These are phyloP conservation scores for Pseudonectria buxi DNA, from an alignment of 2,329 filamentous ascomycete genomes.

Conservation along the genomic window DNA sequence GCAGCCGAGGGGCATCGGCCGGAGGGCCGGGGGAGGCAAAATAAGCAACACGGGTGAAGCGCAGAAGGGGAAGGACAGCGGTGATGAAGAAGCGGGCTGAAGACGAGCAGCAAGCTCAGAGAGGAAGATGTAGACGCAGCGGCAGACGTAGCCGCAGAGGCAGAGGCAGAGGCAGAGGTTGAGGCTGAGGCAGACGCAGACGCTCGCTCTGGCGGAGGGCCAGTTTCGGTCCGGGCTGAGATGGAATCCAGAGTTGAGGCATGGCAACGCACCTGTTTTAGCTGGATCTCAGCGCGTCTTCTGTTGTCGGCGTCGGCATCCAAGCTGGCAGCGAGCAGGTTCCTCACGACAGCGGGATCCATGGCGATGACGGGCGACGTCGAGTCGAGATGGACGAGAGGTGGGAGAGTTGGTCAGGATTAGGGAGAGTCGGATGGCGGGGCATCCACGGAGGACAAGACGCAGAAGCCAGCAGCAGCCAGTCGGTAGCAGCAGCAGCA, in stretches of 20 bases:
- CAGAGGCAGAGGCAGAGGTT: too few relatives aligned
- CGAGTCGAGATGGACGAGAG: conserved; percentile 18
- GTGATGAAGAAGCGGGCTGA: conserved; percentile 2
- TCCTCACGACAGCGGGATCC: conserved; percentile 69
- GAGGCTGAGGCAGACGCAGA: too few relatives aligned
- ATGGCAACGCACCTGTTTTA: conserved; percentile 67
- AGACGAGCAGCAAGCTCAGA: conserved; percentile 4
- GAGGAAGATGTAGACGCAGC: too few relatives aligned
- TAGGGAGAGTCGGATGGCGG: conserved; percentile 23
- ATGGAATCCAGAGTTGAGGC: too few relatives aligned
- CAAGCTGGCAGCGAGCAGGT: conserved; percentile 70
- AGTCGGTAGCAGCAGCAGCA: background rate
- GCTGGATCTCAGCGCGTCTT: conserved; percentile 69
- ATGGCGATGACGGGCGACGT: conserved; percentile 39
- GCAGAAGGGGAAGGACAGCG: background rate
- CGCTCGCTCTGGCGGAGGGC: too few relatives aligned
- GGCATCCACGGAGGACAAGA: conserved; percentile 19
- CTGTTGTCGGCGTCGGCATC: conserved; percentile 67
- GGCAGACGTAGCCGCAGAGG: too few relatives aligned
- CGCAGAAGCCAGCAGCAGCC: conserved; percentile 6
- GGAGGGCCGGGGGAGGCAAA: conserved; percentile 2
- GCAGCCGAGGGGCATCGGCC: conserved; percentile 7
- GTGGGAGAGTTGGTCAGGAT: conserved; percentile 17
- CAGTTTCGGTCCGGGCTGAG: conserved; percentile 1
- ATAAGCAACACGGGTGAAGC: background rate